These are phyloP conservation scores for Starmerella potacharoeniae DNA, from an alignment of 805 yeast species.

Conservation along the genomic window DNA sequence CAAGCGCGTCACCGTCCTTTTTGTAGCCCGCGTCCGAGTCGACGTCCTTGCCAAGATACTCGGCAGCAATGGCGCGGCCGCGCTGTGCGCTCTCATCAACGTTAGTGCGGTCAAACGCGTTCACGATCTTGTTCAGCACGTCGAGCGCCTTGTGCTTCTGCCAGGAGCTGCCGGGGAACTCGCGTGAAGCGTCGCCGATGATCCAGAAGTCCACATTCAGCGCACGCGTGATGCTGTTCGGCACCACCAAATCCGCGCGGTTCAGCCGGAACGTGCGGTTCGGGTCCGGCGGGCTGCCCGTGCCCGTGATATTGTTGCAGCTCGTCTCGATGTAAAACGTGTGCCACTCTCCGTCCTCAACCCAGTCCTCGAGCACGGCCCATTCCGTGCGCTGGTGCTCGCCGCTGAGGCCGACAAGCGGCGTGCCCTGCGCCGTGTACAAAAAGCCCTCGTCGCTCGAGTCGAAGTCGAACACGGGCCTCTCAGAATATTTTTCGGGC, in stretches of 20 bases:
- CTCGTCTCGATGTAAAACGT: constrained; percentile 75
- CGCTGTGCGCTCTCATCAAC: constrained; percentile 38
- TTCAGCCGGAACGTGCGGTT: constrained; percentile 58
- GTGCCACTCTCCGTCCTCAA: constrained; percentile 45
- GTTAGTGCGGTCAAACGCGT: constrained; percentile 65
- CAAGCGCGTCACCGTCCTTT: constrained; percentile 31
- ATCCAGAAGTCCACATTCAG: constrained; percentile 75
- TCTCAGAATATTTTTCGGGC: constrained; percentile 39
- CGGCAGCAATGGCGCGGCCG: constrained; percentile 57
- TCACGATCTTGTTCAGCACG: constrained; percentile 72
- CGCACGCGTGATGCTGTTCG: constrained; percentile 69
- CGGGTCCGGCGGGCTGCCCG: constrained; percentile 58
- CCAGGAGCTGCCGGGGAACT: constrained; percentile 60
- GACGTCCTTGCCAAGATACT: constrained; percentile 54
- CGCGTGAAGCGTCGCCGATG: constrained; percentile 84
- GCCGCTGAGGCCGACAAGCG: constrained; percentile 75
- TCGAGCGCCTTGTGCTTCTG: constrained; percentile 76
- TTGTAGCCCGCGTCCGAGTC: constrained; percentile 53
- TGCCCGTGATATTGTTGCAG: constrained; percentile 91
- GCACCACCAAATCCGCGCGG: constrained; percentile 68
- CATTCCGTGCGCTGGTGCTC: constrained; percentile 64
- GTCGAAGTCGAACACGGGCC: constrained; percentile 69
- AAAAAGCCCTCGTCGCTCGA: constrained; percentile 76
- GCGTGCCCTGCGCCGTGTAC: constrained; percentile 54
- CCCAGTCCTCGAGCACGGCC: constrained; percentile 43